These are phyloP conservation scores for Paramecium sexaurelia DNA, from an alignment of 73 alveolate genomes.

Conservation along the genomic window DNA sequence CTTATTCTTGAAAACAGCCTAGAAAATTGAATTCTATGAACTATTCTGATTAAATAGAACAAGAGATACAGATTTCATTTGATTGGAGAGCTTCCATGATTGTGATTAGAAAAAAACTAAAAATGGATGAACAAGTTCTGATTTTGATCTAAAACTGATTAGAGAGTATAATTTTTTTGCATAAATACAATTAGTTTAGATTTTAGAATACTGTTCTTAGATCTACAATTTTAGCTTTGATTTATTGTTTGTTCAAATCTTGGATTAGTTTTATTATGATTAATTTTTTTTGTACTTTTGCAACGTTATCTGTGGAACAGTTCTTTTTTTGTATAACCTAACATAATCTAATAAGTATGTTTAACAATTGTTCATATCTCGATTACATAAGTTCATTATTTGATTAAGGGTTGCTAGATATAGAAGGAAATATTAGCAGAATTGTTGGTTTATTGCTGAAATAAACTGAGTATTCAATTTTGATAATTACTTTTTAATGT, in stretches of 20 bases:
- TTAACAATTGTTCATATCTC: neutral
- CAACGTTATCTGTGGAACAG: neutral
- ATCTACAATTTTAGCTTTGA: neutral
- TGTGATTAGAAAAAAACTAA: neutral
- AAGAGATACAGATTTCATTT: neutral
- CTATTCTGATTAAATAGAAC: neutral
- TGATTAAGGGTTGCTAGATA: neutral
- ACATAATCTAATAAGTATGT: neutral
- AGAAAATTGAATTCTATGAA: neutral
- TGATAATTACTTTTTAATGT: neutral
- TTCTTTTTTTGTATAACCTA: neutral
- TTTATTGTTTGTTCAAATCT: neutral
- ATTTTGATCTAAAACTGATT: neutral
- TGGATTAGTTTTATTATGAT: neutral
- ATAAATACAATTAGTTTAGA: neutral
- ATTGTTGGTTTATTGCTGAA: constrained; percentile 5
- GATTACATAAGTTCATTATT: neutral
- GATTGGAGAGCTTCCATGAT: neutral
- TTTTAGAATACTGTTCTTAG: neutral
- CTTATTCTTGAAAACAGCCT: neutral
- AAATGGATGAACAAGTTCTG: neutral
- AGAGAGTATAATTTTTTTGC: neutral
- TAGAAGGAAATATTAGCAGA: neutral
- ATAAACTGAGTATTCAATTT: neutral
- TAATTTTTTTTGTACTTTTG: neutral